Evolutionary conservation across 305 asterid genomes (phyloP).

Genomic region (Lippia alba): DNA sequence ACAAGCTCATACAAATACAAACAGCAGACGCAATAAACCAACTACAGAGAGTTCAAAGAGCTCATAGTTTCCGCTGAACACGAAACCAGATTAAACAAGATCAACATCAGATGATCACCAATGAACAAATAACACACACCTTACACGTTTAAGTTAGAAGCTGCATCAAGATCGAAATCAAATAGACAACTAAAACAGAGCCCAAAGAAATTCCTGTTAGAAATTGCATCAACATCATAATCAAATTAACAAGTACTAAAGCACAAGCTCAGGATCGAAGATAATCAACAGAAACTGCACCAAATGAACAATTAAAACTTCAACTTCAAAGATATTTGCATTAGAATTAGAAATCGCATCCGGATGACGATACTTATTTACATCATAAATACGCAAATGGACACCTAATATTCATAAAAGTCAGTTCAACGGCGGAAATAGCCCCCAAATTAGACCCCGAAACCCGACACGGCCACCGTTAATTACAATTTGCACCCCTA

Average conservation of each 20-base stretch:
- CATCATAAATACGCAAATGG: constrained; percentile 16
- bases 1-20: not conserved
- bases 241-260: too few species aligned
- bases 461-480: constrained; percentile 7
- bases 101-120: not conserved
- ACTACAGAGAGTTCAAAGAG: not conserved
- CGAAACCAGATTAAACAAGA: not conserved
- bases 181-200: not conserved
- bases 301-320: constrained; percentile 1
- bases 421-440: constrained; percentile 29
- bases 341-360: constrained; percentile 41
- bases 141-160: too few species aligned
- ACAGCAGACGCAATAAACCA: not conserved
- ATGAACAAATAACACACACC: too few species aligned
- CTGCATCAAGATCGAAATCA: constrained; percentile 2
- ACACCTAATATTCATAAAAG: constrained; percentile 25
- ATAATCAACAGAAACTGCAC: too few species aligned
- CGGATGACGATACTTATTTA: constrained; percentile 30
- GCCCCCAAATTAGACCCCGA: constrained; percentile 33
- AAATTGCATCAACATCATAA: too few species aligned
- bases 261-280: too few species aligned
- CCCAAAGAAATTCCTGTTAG: too few species aligned
- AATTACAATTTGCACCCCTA: constrained; percentile 30
- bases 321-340: constrained; percentile 17
- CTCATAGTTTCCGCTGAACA: too few species aligned